phyloP scores from a whole-genome alignment of 768 basidiomycete genomes.

The Leccinum rimulosum region DNA sequence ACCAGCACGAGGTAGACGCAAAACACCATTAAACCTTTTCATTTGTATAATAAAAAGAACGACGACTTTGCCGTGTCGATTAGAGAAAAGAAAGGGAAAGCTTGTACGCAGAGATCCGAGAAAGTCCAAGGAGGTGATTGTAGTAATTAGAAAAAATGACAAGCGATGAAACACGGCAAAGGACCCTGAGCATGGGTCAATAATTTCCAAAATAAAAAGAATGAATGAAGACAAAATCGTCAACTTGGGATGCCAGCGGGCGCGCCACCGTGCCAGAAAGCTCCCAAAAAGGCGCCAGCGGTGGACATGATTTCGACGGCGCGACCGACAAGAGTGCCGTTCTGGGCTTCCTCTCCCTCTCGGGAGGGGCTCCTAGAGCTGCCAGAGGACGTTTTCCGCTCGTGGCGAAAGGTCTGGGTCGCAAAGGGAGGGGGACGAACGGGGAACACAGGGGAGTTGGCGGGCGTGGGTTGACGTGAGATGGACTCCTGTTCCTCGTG shows the following conservation, averaged over 20 bases:
- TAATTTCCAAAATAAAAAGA: conserved; percentile 34
- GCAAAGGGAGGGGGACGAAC: conserved; percentile 26
- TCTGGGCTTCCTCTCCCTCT: conserved; percentile 28
- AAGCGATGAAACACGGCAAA: not conserved
- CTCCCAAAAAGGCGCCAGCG: conserved; percentile 74
- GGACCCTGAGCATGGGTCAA: conserved; percentile 23
- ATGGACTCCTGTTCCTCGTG: conserved; percentile 37
- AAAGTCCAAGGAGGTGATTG: conserved; percentile 27
- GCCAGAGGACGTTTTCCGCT: conserved; percentile 18
- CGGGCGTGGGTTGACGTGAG: conserved; percentile 53
- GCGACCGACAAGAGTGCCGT: conserved; percentile 50
- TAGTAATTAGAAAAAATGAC: conserved; percentile 18
- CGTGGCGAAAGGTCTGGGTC: conserved; percentile 10
- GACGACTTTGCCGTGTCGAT: conserved; percentile 2
- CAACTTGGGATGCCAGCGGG: conserved; percentile 20
- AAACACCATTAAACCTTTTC: conserved; percentile 25
- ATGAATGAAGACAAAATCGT: conserved; percentile 15
- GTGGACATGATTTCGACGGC: conserved; percentile 79
- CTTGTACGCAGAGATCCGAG: conserved; percentile 16
- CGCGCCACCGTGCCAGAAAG: conserved; percentile 45
- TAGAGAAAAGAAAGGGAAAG: not conserved
- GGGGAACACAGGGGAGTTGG: conserved; percentile 54
- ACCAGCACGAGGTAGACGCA: conserved; percentile 12
- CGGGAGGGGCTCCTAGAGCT: conserved; percentile 27
- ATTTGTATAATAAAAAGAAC: conserved; percentile 22